Percentiles rank a stretch among this genome's conserved stretches.
phyloP scores from a whole-genome alignment of 176 grass and related monocot species.

The Metroxylon sagu region DNA sequence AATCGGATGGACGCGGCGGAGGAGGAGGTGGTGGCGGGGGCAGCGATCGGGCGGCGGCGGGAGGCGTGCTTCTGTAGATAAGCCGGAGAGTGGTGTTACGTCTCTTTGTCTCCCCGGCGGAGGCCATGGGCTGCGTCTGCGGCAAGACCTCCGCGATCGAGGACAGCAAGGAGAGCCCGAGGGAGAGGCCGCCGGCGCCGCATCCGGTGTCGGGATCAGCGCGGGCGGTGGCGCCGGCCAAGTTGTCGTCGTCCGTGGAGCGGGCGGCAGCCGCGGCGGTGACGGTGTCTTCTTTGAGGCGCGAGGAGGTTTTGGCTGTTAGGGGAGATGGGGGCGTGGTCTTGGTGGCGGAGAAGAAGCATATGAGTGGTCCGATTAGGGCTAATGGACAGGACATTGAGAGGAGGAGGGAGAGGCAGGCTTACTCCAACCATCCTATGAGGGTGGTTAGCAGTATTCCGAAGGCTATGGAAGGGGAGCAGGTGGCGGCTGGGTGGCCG shows the following conservation, averaged over 20 bases:
- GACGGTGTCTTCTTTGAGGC: conserved; percentile 12
- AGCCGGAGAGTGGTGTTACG: too few relatives aligned
- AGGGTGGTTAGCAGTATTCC: conserved; percentile 42
- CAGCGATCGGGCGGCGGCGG: conserved; percentile 8
- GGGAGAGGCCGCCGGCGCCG: neutral
- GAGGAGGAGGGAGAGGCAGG: conserved; percentile 37
- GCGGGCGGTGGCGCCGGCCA: conserved; percentile 8
- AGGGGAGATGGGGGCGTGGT: conserved; percentile 12
- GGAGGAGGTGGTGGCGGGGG: neutral
- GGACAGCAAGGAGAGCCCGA: conserved; percentile 23
- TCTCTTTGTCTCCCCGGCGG: neutral
- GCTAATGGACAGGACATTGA: conserved; percentile 12
- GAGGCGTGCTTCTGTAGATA: too few relatives aligned
- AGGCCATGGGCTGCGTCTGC: conserved; percentile 62
- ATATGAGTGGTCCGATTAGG: conserved; percentile 10
- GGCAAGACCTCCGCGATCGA: conserved; percentile 36
- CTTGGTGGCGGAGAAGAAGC: conserved; percentile 33
- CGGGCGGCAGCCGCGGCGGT: neutral
- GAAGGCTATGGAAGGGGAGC: conserved; percentile 62
- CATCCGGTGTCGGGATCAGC: neutral
- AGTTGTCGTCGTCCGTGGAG: conserved; percentile 13
- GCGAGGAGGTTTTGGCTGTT: conserved; percentile 19
- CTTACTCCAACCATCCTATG: conserved; percentile 38
- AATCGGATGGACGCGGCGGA: too few relatives aligned
- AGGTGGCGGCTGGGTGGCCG: conserved; percentile 88